phyloP scores from a whole-genome alignment of 2,329 filamentous ascomycete species.

The Madurella mycetomatis region DNA sequence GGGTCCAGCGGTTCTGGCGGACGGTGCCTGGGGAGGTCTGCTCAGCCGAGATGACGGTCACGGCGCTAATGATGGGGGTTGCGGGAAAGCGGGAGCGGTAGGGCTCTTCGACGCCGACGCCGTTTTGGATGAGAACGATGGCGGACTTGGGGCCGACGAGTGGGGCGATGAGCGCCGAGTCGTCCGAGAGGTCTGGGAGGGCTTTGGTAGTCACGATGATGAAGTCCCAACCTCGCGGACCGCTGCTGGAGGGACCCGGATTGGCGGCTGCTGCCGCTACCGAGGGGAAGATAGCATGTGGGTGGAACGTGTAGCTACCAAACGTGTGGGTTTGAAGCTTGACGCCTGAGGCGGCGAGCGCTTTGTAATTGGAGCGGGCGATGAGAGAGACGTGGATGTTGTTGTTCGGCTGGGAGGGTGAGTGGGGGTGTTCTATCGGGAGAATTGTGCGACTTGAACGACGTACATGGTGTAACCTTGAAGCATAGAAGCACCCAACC shows the following conservation, averaged over 20 bases:
- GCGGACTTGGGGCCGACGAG: conserved; percentile 51
- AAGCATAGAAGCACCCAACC: conserved; percentile 69
- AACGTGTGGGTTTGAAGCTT: conserved; percentile 61
- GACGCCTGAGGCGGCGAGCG: conserved; percentile 59
- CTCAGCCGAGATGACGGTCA: conserved; percentile 65
- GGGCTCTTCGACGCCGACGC: conserved; percentile 64
- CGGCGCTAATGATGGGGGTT: conserved; percentile 60
- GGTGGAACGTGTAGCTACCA: conserved; percentile 60
- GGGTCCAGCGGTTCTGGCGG: conserved; percentile 68
- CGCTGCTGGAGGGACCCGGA: conserved; percentile 4
- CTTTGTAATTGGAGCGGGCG: conserved; percentile 68
- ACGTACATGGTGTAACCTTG: conserved; percentile 57
- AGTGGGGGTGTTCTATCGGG: not conserved
- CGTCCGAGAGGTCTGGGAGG: conserved; percentile 59
- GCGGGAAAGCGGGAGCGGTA: conserved; percentile 58
- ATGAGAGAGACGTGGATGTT: conserved; percentile 63
- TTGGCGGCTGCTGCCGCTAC: conserved; percentile 49
- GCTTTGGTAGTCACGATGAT: conserved; percentile 69
- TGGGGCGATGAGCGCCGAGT: conserved; percentile 57
- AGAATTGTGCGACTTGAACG: not conserved
- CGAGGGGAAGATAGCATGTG: conserved; percentile 59
- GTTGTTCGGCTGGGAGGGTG: conserved; percentile 38
- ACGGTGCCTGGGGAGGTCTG: conserved; percentile 60
- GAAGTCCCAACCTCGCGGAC: conserved; percentile 45
- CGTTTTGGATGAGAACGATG: conserved; percentile 67